Evolutionary conservation across 2,329 filamentous ascomycete species (phyloP), one percentile per base, ranked within the genome.

Genomic region (Tolypocladium ophioglossoides): DNA sequence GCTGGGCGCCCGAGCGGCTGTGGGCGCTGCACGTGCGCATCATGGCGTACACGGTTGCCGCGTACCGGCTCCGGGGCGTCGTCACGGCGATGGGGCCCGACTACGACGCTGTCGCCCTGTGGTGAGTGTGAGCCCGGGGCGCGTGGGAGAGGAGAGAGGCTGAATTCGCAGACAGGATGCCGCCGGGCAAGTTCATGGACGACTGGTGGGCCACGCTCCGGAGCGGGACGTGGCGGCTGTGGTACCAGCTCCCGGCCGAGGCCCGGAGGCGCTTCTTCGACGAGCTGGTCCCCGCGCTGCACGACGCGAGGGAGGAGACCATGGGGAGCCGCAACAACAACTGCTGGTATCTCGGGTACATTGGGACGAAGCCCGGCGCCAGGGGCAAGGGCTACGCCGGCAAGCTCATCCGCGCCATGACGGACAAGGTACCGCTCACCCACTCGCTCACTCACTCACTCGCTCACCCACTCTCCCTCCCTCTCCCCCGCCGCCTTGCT

Each of bases 341-440:
- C 57, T 84, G 80, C 65, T 94, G 88, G 78, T 94, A 94, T 68
- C 82, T 95, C 53, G 87, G 91, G 50, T 94, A 92, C 69, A 76
- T 95, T 57, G 89, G 89, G 58, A 91, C 87, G 51, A 86, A 84
- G 68, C 83, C 86, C 37, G 77, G 75, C 57, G 82, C 84, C 5
- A 81, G 86, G 57, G 82, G 87, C 50, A 84, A 84, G 61, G 89
- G 89, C 12, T 89, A 89, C 68, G 87, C 83, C 18, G 78, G 78
- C 60, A 85, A 82, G 71, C 76, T 91, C 58, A 82, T 94, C 59
- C 77, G 84, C 66, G 76, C 88, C 65, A 84, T 90, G 71, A 83
- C 85, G 52, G 72, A 70, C 47, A 76, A 77, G 74, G 84, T 85
- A 44, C 48, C 38, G 38, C 30, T n/a, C n/a, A n/a, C n/a, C n/a